A percentile compares a stretch with the other conserved stretches of the same genome.
phyloP scores from a whole-genome alignment of 1,284 basidiomycete species.

The Heterobasidion annosum region DNA sequence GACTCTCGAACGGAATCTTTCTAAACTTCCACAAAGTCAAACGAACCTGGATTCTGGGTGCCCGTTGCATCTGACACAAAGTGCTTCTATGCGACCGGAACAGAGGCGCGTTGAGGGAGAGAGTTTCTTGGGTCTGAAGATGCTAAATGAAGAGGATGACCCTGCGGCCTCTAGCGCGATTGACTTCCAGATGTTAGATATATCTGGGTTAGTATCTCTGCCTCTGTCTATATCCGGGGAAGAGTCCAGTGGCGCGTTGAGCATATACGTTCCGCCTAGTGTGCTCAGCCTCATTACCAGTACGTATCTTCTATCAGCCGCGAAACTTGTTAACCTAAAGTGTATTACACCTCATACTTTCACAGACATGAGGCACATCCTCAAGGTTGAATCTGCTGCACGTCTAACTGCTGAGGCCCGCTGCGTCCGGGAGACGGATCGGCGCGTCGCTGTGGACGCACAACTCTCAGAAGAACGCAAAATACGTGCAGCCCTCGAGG shows the following conservation, averaged over 20 bases:
- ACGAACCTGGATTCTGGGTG: not conserved
- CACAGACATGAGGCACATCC: constrained; percentile 25
- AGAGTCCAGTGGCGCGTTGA: constrained; percentile 2
- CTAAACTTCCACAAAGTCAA: not conserved
- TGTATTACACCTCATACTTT: not conserved
- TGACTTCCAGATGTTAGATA: constrained; percentile 26
- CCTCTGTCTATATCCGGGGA: constrained; percentile 15
- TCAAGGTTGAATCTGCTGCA: constrained; percentile 19
- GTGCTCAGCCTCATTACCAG: constrained; percentile 25
- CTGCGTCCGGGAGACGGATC: constrained; percentile 13
- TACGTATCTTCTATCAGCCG: constrained; percentile 11
- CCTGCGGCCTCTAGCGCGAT: not conserved
- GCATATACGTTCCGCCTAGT: constrained; percentile 25
- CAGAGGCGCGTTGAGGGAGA: not conserved
- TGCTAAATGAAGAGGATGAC: not conserved
- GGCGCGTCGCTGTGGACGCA: constrained; percentile 13
- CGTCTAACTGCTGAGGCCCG: constrained; percentile 22
- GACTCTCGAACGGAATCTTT: not conserved
- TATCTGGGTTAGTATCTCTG: constrained; percentile 21
- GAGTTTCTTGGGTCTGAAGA: not conserved
- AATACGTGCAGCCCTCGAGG: not conserved
- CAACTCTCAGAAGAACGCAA: not conserved
- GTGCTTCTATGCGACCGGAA: not conserved
- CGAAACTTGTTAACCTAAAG: not conserved
- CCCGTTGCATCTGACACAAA: not conserved